phyloP scores from a whole-genome alignment of 768 basidiomycete species.

The Nevesoporus exiguus region DNA sequence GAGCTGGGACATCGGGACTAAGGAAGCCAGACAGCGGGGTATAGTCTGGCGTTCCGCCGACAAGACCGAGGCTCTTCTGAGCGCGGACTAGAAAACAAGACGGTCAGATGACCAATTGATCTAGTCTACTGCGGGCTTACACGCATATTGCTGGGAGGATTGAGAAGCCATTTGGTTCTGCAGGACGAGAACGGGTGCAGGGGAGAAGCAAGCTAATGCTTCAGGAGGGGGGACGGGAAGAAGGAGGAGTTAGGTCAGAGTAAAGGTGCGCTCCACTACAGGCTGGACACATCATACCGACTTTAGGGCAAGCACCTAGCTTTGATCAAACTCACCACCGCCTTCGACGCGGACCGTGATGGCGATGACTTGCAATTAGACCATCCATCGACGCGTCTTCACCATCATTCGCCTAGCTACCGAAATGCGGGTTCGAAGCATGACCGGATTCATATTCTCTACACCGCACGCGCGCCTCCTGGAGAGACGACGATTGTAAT shows the following conservation, averaged over 20 bases:
- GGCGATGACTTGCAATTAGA: no score
- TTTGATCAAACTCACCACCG: no score
- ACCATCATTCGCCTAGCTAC: no score
- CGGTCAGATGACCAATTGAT: conserved; percentile 16
- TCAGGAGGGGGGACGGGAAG: conserved; percentile 38
- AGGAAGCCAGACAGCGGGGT: conserved; percentile 56
- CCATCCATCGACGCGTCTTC: no score
- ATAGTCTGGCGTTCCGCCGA: conserved; percentile 80
- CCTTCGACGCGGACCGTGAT: no score
- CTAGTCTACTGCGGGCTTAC: conserved; percentile 44
- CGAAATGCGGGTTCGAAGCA: no score
- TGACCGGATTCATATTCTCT: no score
- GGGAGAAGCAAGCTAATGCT: conserved; percentile 82
- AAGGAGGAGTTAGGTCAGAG: conserved; percentile 24
- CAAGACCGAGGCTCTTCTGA: conserved; percentile 88
- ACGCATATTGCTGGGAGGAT: conserved; percentile 80
- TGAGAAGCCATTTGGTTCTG: conserved; percentile 61
- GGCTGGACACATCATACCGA: background rate
- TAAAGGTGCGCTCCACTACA: background rate
- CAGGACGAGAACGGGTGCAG: conserved; percentile 33
- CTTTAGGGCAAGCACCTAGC: conserved; percentile 13
- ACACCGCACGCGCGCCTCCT: no score
- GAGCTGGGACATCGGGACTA: conserved; percentile 66
- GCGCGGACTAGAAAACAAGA: conserved; percentile 65
- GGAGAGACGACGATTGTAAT: no score